phyloP scores from a whole-genome alignment of 2,329 filamentous ascomycete genomes.

The Talaromyces verruculosus region DNA sequence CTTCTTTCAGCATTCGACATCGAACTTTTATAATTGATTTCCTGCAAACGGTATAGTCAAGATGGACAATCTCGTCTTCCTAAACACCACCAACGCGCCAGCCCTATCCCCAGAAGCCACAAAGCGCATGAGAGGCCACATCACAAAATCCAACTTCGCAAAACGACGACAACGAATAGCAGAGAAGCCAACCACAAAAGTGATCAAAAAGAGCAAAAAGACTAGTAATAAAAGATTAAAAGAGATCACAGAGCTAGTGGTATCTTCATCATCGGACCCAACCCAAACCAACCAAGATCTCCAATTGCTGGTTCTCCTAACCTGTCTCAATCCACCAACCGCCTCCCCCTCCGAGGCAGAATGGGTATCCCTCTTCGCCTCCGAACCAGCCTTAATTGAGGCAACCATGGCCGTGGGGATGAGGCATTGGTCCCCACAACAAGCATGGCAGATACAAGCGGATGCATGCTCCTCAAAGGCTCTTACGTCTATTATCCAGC shows the following conservation, averaged over 20 bases:
- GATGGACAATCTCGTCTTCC: slow-evolving; percentile 13
- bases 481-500: slow-evolving; percentile 25
- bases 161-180: slow-evolving; percentile 9
- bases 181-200: neutral
- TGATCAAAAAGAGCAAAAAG: neutral
- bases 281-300: neutral
- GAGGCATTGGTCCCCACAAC: slow-evolving; percentile 27
- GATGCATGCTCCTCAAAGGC: slow-evolving; percentile 25
- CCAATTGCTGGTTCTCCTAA: slow-evolving; percentile 10
- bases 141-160: slow-evolving; percentile 18
- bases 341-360: slow-evolving; percentile 22
- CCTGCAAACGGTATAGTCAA: neutral
- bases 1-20: neutral
- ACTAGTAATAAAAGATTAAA: neutral
- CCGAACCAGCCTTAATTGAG: slow-evolving; percentile 29
- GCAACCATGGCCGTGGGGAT: slow-evolving; percentile 27
- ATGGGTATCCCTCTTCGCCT: slow-evolving; percentile 28
- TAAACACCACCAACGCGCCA: slow-evolving; percentile 17
- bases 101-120: slow-evolving; percentile 6
- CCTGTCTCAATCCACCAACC: slow-evolving; percentile 3
- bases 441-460: slow-evolving; percentile 25
- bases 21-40: neutral
- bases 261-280: neutral
- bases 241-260: neutral
- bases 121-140: slow-evolving; percentile 13